Evolutionary conservation across 75 land plant species (phyloP).

Genomic region (Gnetum montanum): DNA sequence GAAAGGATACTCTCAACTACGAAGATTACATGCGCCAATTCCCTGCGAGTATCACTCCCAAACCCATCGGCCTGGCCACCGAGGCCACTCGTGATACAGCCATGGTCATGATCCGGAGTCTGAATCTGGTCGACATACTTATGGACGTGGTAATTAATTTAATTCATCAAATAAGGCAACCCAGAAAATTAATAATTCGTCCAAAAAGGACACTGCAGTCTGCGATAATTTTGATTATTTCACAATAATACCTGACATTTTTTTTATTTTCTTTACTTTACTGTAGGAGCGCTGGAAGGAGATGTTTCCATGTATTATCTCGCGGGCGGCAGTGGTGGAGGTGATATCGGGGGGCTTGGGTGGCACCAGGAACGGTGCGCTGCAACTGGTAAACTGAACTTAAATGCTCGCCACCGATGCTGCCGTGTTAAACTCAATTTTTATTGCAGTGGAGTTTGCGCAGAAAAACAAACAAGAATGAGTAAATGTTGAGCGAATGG

Average conservation of each 20-base stretch:
- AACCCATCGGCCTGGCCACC: slow-evolving; percentile 34
- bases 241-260: not conserved
- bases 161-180: not conserved
- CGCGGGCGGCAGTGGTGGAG: slow-evolving; percentile 53
- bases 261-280: not conserved
- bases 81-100: slow-evolving; percentile 64
- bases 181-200: not conserved
- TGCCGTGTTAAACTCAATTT: not conserved
- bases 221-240: not conserved
- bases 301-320: slow-evolving; percentile 67
- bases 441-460: not conserved
- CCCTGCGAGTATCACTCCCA: slow-evolving; percentile 39
- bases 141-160: slow-evolving; percentile 52
- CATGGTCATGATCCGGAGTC: slow-evolving; percentile 40
- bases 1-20: slow-evolving; percentile 39
- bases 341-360: slow-evolving; percentile 60
- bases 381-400: slow-evolving; percentile 52
- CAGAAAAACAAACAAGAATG: not conserved
- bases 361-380: slow-evolving; percentile 66
- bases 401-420: not conserved
- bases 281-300: slow-evolving; percentile 65
- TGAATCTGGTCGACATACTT: slow-evolving; percentile 49
- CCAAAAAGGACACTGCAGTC: not conserved
- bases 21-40: slow-evolving; percentile 54
- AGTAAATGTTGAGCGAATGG: not conserved